phyloP scores from a whole-genome alignment of 1,284 basidiomycete genomes.

The Malassezia restricta region DNA sequence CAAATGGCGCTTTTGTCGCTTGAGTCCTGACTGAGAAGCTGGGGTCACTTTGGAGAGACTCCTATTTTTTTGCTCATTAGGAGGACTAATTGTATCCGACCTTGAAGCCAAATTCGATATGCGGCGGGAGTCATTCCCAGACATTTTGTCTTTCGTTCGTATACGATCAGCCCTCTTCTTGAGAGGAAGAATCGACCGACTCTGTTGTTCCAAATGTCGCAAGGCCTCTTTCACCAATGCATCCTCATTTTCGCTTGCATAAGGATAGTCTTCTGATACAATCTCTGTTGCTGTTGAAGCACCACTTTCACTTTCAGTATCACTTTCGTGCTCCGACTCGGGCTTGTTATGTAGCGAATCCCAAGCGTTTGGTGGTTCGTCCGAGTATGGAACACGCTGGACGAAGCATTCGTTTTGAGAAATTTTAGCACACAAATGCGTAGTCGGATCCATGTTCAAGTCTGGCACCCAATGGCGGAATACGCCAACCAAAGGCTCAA shows the following conservation, averaged over 20 bases:
- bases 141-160: too few species aligned
- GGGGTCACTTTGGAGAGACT: too few species aligned
- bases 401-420: conserved; percentile 7
- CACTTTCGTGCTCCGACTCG: background rate
- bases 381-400: conserved; percentile 1
- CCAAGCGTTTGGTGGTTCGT: background rate
- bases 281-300: conserved; percentile 5
- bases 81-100: too few species aligned
- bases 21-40: too few species aligned
- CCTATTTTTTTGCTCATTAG: too few species aligned
- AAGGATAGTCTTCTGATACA: conserved; percentile 2
- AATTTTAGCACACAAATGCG: conserved; percentile 2
- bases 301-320: conserved; percentile 8
- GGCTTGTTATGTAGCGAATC: background rate
- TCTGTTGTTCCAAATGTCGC: background rate
- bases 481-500: conserved; percentile 36
- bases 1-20: too few species aligned
- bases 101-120: too few species aligned
- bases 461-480: conserved; percentile 27
- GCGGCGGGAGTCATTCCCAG: too few species aligned
- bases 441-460: conserved; percentile 13
- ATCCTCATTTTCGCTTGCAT: conserved; percentile 19
- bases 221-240: conserved; percentile 34
- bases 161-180: conserved; percentile 34
- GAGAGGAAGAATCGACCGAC: conserved; percentile 21